phyloP scores from a whole-genome alignment of 2,329 filamentous ascomycete species.

The Herpotrichia juniperi region DNA sequence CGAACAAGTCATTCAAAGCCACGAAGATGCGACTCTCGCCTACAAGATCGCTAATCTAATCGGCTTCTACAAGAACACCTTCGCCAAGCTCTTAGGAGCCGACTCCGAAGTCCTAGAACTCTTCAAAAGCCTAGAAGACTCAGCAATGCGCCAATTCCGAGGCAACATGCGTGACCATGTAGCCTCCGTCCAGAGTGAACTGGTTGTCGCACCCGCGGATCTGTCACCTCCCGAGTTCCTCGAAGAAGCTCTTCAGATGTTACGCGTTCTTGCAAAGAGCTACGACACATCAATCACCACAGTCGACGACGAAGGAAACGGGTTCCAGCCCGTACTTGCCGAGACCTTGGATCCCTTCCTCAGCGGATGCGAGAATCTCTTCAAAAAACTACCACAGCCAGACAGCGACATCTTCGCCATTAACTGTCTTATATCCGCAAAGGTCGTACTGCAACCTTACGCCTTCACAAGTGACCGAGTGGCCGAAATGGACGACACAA shows the following conservation, averaged over 20 bases:
- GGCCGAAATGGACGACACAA: conserved; percentile 61
- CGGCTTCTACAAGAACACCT: conserved; percentile 86
- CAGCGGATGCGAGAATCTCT: conserved; percentile 72
- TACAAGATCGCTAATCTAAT: conserved; percentile 92
- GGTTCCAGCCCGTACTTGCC: conserved; percentile 75
- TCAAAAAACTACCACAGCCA: conserved; percentile 64
- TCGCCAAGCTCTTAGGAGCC: conserved; percentile 75
- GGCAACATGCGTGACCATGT: conserved; percentile 81
- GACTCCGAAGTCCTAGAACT: conserved; percentile 73
- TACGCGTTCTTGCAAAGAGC: conserved; percentile 80
- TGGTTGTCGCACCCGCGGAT: conserved; percentile 72
- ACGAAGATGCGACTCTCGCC: conserved; percentile 85
- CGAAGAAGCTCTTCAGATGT: conserved; percentile 76
- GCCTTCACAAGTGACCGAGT: conserved; percentile 67
- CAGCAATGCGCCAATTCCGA: conserved; percentile 82
- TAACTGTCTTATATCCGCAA: conserved; percentile 71
- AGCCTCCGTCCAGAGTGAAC: conserved; percentile 73
- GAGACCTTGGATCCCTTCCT: conserved; percentile 89
- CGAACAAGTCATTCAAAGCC: conserved; percentile 89
- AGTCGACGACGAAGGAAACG: conserved; percentile 62
- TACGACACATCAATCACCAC: conserved; percentile 79
- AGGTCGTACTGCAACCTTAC: conserved; percentile 62
- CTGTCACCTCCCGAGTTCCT: conserved; percentile 81
- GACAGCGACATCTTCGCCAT: conserved; percentile 71
- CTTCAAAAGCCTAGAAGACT: conserved; percentile 72